Evolutionary conservation across 192 early-diverging fungal genomes (phyloP), one percentile per base, ranked within the genome.

Genomic region (Powellomyces hirtus): DNA sequence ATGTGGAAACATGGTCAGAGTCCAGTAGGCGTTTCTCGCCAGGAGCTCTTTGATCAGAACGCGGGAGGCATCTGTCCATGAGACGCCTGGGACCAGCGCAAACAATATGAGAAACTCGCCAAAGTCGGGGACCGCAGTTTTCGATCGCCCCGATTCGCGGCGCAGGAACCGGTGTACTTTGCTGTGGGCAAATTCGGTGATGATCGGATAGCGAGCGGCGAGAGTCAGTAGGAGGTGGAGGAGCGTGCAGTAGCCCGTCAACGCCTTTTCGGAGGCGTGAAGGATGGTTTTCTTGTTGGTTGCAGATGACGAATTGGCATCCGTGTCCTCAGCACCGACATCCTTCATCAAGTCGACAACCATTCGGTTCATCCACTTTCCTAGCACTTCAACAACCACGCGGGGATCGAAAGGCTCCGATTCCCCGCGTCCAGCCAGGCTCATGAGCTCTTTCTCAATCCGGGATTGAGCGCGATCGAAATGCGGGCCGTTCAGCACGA

Each of bases 321-420:
- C 7, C 31, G 22, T 5, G 1, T 60, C 59, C 59, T 30, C n/a
- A 1, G 30, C 62, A 31, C 58, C 62, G 34, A 35, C 22, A 24
- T 45, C 34, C 24, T 73, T 60, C 72, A 73, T 67, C 44, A 73
- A 34, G 42, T 67, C 53, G 22, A 73, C 72, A 3, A 73, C 55
- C 56, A 73, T 66, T 46, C 53, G 38, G 49, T 73, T 73, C 64
- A 73, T 59, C 44, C 66, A 46, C 37, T 51, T 58, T 35, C 3
- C 16, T 45, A 73, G 34, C 22, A 67, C 57, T 4, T 27, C 24
- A 22, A 61, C 8, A 1, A 24, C 72, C 2, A 53, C 49, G 22
- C 11, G n/a, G 3, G 72, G 72, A 35, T 50, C 36, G 50, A 50
- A 53, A n/a, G 24, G 22, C 36, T 18, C 22, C 1, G 34, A 24